Base-by-base conservation (phyloP, 768 basidiomycete genomes). In the Candolleomyces eurysporus region DNA sequence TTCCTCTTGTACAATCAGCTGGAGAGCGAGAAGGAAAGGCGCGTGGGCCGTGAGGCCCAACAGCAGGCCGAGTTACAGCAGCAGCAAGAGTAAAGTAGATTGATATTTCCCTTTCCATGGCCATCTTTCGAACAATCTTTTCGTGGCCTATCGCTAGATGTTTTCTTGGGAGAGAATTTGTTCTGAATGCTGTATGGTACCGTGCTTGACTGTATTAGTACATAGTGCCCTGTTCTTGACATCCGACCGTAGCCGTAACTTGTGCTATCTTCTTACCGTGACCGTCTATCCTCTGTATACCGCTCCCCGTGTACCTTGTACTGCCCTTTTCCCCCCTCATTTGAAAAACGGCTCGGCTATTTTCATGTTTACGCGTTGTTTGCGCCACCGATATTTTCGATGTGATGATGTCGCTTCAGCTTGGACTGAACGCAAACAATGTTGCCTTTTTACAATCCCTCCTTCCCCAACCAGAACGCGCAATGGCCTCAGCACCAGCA, bases 1-100 rank as follows among this genome's bases (percentile, higher is more conserved):
- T 98, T 96, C 82, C 79, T 99, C 62, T 83, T 99, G 63, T 99
- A 98, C 78, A 95, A 96, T 70, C 96, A 97, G 72, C 80, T 96
- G 64, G 96, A 97, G 79, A 94, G 88, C 72, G 94, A 96, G 84
- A 96, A 96, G 79, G 93, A 96, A 78, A 84, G 94, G 75, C 84
- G 94, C 68, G 91, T 95, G 61, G 91, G 91, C 59, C 82, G 89
- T 65, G 92, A 94, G 73, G 84, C 88, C 64, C 87, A 90, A 68
- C 88, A 91, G 69, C 87, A 91, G 74, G 81, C 86, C 62, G 87
- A 89, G 70, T 72, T 76, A 67, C 78, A 82, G 71, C 81, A 83
- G 60, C 81, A 71, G 76, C 64, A 58, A 52, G 49, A 57, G 60
- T 56, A 54, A 46, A 58, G 48, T 40, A 43, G n/a, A 19, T 3